Percentiles rank a stretch among this genome's conserved stretches.
These are phyloP conservation scores for Citrus trifoliata DNA, from an alignment of 345 rosid genomes.

Conservation along the genomic window DNA sequence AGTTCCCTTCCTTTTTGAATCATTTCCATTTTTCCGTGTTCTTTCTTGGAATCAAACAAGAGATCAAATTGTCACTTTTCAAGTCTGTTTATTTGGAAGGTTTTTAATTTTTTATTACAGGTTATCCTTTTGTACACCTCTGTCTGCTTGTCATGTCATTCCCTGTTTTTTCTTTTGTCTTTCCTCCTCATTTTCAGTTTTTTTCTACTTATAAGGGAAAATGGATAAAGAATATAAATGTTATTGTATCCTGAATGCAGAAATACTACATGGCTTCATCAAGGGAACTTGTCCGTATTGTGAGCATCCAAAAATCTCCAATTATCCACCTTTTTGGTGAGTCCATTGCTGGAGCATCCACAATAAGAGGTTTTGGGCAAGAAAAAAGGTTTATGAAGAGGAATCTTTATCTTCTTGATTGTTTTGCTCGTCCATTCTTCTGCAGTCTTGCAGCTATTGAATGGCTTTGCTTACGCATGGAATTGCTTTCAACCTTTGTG, in stretches of 20 bases:
- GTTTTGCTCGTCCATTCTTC: slow-evolving; percentile 98
- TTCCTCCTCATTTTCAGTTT: background rate
- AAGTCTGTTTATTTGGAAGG: background rate
- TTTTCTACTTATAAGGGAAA: background rate
- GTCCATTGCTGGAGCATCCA: slow-evolving; percentile 99
- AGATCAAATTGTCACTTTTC: background rate
- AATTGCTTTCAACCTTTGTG: slow-evolving; percentile 88
- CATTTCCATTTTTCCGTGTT: background rate
- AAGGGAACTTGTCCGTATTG: slow-evolving; percentile 95
- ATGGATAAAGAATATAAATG: background rate
- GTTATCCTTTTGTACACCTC: background rate
- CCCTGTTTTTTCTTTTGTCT: background rate
- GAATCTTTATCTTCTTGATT: slow-evolving; percentile 96
- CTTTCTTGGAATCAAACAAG: background rate
- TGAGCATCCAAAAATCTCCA: slow-evolving; percentile 99
- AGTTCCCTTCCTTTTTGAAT: background rate
- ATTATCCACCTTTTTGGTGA: slow-evolving; percentile 95
- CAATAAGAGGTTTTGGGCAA: slow-evolving; percentile 98
- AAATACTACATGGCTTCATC: slow-evolving; percentile 99
- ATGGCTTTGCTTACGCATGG: slow-evolving; percentile 99
- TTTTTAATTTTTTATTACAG: background rate
- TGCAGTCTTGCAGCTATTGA: slow-evolving; percentile 97
- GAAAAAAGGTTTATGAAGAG: slow-evolving; percentile 97
- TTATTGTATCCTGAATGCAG: slow-evolving; percentile 39
- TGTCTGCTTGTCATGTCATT: background rate